These are phyloP conservation scores for Ilex asprella DNA, from an alignment of 257 asterid genomes.

Conservation along the genomic window DNA sequence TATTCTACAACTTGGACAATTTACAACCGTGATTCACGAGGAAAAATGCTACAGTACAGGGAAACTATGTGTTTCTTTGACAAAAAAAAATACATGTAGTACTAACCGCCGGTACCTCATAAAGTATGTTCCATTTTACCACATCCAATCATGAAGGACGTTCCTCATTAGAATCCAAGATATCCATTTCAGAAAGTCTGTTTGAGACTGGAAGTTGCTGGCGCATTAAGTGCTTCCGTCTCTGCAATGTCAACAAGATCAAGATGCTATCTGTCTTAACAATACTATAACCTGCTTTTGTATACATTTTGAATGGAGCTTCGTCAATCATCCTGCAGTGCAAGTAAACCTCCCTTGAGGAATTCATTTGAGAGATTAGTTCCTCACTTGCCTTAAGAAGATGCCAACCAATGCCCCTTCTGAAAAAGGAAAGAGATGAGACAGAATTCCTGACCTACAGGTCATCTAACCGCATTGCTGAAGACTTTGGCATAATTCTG, in stretches of 20 bases:
- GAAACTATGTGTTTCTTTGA: neutral
- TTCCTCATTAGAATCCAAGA: constrained; percentile 23
- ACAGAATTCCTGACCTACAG: too few relatives aligned
- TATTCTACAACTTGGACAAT: neutral
- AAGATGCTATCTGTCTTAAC: constrained; percentile 75
- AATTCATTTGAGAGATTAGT: constrained; percentile 63
- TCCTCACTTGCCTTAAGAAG: constrained; percentile 83
- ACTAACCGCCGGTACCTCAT: constrained; percentile 21
- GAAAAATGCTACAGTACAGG: neutral
- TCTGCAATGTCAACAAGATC: constrained; percentile 68
- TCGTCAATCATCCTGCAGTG: constrained; percentile 88
- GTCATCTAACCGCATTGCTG: too few relatives aligned
- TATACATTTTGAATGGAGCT: constrained; percentile 81
- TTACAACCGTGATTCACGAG: too few relatives aligned
- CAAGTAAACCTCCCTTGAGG: constrained; percentile 66
- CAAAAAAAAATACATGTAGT: too few relatives aligned
- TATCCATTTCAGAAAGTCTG: constrained; percentile 28
- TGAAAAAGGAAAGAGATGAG: constrained; percentile 15
- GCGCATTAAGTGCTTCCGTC: constrained; percentile 87
- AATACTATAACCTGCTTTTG: constrained; percentile 62
- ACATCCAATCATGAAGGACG: constrained; percentile 24
- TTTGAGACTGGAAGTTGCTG: constrained; percentile 54
- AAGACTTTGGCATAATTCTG: too few relatives aligned
- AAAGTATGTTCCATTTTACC: constrained; percentile 11
- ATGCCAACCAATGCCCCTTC: constrained; percentile 97